These are phyloP conservation scores for Sporormia fimetaria DNA, from an alignment of 495 filamentous ascomycete genomes.

Conservation along the genomic window DNA sequence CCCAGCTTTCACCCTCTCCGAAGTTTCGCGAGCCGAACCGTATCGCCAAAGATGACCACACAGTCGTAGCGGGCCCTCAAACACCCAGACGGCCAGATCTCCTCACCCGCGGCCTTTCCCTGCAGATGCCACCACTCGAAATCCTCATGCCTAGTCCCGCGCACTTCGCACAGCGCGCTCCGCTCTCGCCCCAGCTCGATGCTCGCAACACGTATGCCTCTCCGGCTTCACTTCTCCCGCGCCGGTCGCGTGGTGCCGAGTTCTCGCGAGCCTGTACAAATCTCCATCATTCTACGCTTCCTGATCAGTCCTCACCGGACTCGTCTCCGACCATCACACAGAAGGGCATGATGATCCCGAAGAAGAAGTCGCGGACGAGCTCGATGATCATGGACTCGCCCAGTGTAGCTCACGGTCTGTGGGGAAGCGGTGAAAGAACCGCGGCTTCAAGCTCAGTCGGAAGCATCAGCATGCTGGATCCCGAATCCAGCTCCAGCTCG, in stretches of 20 bases:
- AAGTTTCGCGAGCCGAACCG: slow-evolving; percentile 48
- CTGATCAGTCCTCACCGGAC: slow-evolving; percentile 81
- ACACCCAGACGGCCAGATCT: slow-evolving; percentile 54
- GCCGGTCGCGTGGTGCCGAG: slow-evolving; percentile 77
- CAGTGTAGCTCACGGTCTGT: slow-evolving; percentile 33
- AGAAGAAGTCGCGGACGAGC: slow-evolving; percentile 39
- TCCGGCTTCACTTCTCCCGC: slow-evolving; percentile 69
- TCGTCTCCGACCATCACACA: slow-evolving; percentile 80
- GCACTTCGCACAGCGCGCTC: slow-evolving; percentile 50
- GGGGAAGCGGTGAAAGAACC: slow-evolving; percentile 50
- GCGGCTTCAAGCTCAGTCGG: slow-evolving; percentile 75
- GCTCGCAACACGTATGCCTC: slow-evolving; percentile 72
- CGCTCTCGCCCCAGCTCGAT: slow-evolving; percentile 78
- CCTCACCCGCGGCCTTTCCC: slow-evolving; percentile 49
- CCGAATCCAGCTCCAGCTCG: slow-evolving; percentile 60
- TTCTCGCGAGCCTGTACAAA: slow-evolving; percentile 92
- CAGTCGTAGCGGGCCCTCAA: slow-evolving; percentile 39
- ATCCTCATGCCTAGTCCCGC: slow-evolving; percentile 41
- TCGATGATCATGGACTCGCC: slow-evolving; percentile 39
- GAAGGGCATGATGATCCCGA: slow-evolving; percentile 67
- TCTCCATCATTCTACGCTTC: slow-evolving; percentile 88
- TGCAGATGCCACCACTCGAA: slow-evolving; percentile 60
- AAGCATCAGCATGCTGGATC: slow-evolving; percentile 67
- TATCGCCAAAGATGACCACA: slow-evolving; percentile 71
- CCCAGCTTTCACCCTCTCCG: slow-evolving; percentile 51